These are phyloP conservation scores for Amanita molliuscula DNA, from an alignment of 768 basidiomycete genomes.

Conservation along the genomic window DNA sequence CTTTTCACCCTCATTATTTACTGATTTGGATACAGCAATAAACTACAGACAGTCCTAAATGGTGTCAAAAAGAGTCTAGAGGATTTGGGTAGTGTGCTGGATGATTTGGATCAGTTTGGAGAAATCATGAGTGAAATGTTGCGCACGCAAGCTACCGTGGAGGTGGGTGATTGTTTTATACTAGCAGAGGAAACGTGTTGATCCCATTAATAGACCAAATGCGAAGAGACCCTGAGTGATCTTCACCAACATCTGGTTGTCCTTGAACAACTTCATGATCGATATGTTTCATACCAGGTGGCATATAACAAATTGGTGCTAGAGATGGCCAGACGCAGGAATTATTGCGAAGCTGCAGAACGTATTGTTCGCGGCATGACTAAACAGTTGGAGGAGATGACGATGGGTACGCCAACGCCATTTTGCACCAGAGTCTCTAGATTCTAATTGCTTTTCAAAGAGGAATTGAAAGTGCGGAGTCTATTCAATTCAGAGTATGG, in stretches of 20 bases:
- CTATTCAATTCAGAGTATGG: slow-evolving; percentile 70
- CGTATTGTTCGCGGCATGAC: slow-evolving; percentile 58
- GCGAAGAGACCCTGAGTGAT: slow-evolving; percentile 38
- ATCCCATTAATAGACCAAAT: slow-evolving; percentile 29
- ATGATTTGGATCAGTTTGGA: slow-evolving; percentile 67
- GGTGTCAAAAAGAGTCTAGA: slow-evolving; percentile 36
- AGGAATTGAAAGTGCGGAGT: slow-evolving; percentile 54
- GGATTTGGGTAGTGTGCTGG: slow-evolving; percentile 37
- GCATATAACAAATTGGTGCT: slow-evolving; percentile 67
- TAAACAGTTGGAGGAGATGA: slow-evolving; percentile 52
- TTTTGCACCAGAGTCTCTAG: neutral
- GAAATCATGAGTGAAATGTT: slow-evolving; percentile 77
- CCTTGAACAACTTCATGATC: slow-evolving; percentile 54
- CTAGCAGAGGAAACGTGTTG: neutral
- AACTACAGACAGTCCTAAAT: slow-evolving; percentile 34
- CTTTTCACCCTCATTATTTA: slow-evolving; percentile 3
- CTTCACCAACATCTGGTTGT: slow-evolving; percentile 54
- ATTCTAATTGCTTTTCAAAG: slow-evolving; percentile 24
- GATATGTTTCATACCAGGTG: slow-evolving; percentile 57
- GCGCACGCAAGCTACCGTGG: slow-evolving; percentile 52
- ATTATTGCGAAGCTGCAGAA: slow-evolving; percentile 58
- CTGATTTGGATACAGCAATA: slow-evolving; percentile 28
- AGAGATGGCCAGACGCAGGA: slow-evolving; percentile 60
- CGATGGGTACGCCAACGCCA: slow-evolving; percentile 39
- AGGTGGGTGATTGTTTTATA: slow-evolving; percentile 30